Conservation (phyloP, 2,329 filamentous ascomycete species). For the Pseudohalonectria lignicola region DNA sequence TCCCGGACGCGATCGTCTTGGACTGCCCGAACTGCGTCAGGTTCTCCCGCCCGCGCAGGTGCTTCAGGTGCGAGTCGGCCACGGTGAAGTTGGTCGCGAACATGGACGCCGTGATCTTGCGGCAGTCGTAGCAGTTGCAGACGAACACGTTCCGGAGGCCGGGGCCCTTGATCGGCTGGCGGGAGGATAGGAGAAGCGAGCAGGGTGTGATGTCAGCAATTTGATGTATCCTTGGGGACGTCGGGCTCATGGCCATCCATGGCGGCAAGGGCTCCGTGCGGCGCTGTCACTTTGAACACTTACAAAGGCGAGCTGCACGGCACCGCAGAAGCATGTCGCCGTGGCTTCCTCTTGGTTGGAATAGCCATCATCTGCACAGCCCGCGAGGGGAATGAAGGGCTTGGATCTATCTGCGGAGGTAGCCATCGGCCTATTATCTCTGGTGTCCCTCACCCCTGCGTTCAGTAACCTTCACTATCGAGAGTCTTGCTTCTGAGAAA, state of each 20-base stretch:
- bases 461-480: too few relatives aligned
- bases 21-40: conserved; percentile 33
- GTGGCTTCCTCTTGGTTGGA: conserved; percentile 36
- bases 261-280: too few relatives aligned
- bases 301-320: conserved; percentile 42
- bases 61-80: conserved; percentile 28
- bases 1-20: conserved; percentile 32
- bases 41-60: conserved; percentile 39
- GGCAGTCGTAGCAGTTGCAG: conserved; percentile 52
- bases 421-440: too few relatives aligned
- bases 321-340: conserved; percentile 47
- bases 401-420: too few relatives aligned
- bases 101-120: conserved; percentile 51
- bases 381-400: too few relatives aligned
- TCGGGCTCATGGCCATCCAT: too few relatives aligned
- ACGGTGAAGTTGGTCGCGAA: conserved; percentile 49
- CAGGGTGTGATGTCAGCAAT: background rate
- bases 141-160: conserved; percentile 39
- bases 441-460: too few relatives aligned
- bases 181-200: background rate
- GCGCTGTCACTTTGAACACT: too few relatives aligned
- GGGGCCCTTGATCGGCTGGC: conserved; percentile 31
- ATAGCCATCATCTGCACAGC: too few relatives aligned
- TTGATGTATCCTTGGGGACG: background rate
- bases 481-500: too few relatives aligned